A percentile compares a stretch with the other conserved stretches of the same genome.
Evolutionary conservation across 192 early-diverging fungal species (phyloP).

Genomic region (Coemansia reversa): DNA sequence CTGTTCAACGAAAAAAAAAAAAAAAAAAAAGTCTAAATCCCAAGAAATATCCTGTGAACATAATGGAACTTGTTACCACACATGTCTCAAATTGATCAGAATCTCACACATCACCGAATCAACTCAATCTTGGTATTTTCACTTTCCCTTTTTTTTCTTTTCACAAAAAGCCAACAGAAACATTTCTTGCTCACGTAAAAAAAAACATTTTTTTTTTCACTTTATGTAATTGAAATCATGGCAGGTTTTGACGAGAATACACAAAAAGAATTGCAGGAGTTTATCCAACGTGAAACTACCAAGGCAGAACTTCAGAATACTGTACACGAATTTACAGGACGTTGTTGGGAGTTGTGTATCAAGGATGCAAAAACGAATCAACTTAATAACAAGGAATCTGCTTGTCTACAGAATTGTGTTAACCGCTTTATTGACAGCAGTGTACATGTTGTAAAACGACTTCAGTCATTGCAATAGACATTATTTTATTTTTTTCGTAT

Average conservation of each 20-base stretch:
- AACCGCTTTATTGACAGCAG: slow-evolving; percentile 68
- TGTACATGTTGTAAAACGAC: slow-evolving; percentile 59
- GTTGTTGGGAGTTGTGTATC: slow-evolving; percentile 74
- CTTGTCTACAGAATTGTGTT: slow-evolving; percentile 71
- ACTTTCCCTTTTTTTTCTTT: too few species aligned
- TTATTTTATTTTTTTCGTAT: too few species aligned
- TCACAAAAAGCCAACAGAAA: too few species aligned
- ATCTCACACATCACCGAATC: too few species aligned
- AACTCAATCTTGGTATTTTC: too few species aligned
- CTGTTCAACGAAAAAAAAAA: too few species aligned
- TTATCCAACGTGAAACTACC: slow-evolving; percentile 61
- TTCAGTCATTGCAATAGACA: slow-evolving; percentile 24
- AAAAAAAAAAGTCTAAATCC: too few species aligned
- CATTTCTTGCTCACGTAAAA: too few species aligned
- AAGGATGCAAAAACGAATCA: slow-evolving; percentile 51
- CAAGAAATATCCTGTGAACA: too few species aligned
- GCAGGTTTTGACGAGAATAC: slow-evolving; percentile 55
- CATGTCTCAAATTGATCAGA: too few species aligned
- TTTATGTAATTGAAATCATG: slow-evolving; percentile 6
- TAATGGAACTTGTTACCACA: too few species aligned
- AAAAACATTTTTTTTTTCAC: background rate
- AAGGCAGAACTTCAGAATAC: slow-evolving; percentile 60
- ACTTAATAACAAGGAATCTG: slow-evolving; percentile 55
- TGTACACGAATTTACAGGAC: slow-evolving; percentile 63
- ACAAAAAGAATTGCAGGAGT: slow-evolving; percentile 58